Evolutionary conservation across 345 rosid species (phyloP), one percentile per base, ranked within the genome.

Genomic region (Eucalyptus microcorys): DNA sequence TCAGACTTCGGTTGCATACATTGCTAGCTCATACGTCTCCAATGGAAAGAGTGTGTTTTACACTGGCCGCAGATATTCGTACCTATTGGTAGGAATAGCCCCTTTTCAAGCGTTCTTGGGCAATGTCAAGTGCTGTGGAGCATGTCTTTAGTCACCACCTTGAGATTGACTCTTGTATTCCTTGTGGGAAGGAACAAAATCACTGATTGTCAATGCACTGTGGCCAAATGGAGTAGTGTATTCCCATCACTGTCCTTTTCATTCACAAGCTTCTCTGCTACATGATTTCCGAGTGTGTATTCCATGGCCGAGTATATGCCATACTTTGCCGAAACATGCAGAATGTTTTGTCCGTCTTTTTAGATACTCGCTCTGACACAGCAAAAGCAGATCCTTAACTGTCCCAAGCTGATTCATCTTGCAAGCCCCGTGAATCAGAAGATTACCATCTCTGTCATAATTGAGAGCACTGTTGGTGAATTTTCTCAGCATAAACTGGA

Each of bases 371-470:
- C 71, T n/a, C 3, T 7, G 10, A 7, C 19, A n/a, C 64, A 30
- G 0, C 1, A 6, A 64, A 30, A n/a, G 17, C n/a, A 7, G 37
- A 0, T 64, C 37, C 37, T n/a, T n/a, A 21, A n/a, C 76, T n/a
- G 10, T 14, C 37, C 71, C 5, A 64, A 30, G 71, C 10, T 14
- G 34, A 61, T 30, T 61, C 3, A 14, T 14, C 37, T 30, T 26
- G 64, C 64, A 57, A 57, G 2, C 3, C 7, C 10, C 4, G 37
- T n/a, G 76, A 64, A 64, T 64, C 10, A 8, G 16, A 64, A 14
- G 10, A 64, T 64, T 64, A 37, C 37, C 37, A 64, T 64, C 10
- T 64, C 21, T n/a, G 76, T 64, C 76, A 2, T 4, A 30, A 17
- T 64, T 4, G 0, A n/a, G 21, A n/a, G 76, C 37, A 3, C 10